Evolutionary conservation across 179 eudicot genomes (phyloP), one percentile per base, ranked within the genome.

Genomic region (Heliamphora pulchella): DNA sequence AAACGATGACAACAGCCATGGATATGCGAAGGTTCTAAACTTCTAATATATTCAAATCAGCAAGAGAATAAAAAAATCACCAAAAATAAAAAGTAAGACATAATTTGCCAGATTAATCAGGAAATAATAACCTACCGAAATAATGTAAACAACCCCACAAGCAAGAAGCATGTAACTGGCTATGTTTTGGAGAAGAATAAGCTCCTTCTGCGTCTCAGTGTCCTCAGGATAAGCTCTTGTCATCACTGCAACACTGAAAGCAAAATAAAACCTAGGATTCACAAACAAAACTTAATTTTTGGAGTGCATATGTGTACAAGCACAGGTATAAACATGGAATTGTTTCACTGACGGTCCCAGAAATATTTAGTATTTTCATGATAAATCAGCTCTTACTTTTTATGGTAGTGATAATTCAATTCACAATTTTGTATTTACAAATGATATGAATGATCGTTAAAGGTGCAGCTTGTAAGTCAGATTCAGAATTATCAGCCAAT

Each of bases 241-340:
- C 97, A 94, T 96, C 79, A 96, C 98, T 77, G 98, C 99, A 89
- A 93, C 98, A 88, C 99, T 96, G 85, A 61, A 85, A 75, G 69
- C 81, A 84, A 65, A 77, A 55, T 3, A 71, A 17, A 50, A 71
- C 15, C 43, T 73, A 31, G 7, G 11, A 75, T 50, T 76, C 67
- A 75, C 79, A 54, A 71, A 51, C 31, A 66, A 55, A 62, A 9
- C 10, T 47, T 22, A 18, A 69, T 20, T 31, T 50, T 41, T 20
- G 31, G 53, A 18, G 50, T 18, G 57, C 15, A 59, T 64, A 4
- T 7, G 62, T 11, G 15, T 48, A 31, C 11, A 31, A 3, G n/a
- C 66, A 65, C 44, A 20, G 2, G 39, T 50, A 15, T 31, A 65
- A 64, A 64, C 7, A 11, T 20, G 41, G 39, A 3, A 64, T 20